phyloP scores from a whole-genome alignment of 225 moss, liverwort and hornwort genomes.

The Sphagnum contortum region DNA sequence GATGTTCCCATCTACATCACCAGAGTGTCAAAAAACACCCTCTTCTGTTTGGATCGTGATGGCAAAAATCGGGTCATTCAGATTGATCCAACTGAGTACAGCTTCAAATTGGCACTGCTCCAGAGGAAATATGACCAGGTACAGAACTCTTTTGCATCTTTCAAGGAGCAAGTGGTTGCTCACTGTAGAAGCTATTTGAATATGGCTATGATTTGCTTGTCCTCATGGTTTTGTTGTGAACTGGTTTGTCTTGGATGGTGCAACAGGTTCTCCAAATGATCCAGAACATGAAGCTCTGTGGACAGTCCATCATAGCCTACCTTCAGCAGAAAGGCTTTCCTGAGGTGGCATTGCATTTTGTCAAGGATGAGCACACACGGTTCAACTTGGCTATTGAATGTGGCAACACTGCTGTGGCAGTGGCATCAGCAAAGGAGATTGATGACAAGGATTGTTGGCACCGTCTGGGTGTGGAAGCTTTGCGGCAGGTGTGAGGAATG shows the following conservation, averaged over 20 bases:
- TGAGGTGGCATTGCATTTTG: conserved; percentile 94
- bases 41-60: conserved; percentile 91
- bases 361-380: conserved; percentile 95
- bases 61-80: conserved; percentile 97
- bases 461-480: conserved; percentile 90
- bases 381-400: conserved; percentile 96
- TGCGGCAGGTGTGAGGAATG: conserved; percentile 50
- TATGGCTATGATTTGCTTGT: background rate
- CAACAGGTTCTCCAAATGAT: conserved; percentile 86
- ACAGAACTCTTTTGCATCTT: background rate
- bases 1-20: conserved; percentile 96
- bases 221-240: background rate
- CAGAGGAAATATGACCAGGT: conserved; percentile 86
- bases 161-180: background rate
- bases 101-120: conserved; percentile 87
- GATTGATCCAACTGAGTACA: conserved; percentile 92
- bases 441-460: conserved; percentile 99
- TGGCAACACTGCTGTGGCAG: conserved; percentile 95
- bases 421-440: conserved; percentile 98
- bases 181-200: background rate
- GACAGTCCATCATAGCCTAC: conserved; percentile 97
- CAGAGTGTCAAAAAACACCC: conserved; percentile 67
- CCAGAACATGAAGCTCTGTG: conserved; percentile 89
- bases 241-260: background rate
- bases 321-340: conserved; percentile 98